Evolutionary conservation across 2,329 filamentous ascomycete genomes (phyloP).

Genomic region (Fusarium sp.): DNA sequence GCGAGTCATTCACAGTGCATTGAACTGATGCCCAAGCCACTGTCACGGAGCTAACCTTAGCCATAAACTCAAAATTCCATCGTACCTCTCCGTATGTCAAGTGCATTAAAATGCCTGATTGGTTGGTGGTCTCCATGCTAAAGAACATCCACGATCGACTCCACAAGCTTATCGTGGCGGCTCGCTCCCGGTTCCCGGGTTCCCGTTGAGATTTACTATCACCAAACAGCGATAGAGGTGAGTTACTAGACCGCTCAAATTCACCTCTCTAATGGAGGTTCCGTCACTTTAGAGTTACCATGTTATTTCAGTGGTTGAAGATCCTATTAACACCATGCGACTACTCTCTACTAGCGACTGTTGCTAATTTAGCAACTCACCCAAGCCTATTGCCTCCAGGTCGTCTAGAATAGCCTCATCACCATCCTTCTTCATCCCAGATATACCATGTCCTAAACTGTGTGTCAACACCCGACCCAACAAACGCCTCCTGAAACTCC

Average conservation of each 20-base stretch:
- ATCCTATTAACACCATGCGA: no score
- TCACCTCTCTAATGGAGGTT: no score
- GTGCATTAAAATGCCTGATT: rapidly evolving
- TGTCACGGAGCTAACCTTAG: neutral
- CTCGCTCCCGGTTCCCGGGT: rapidly evolving
- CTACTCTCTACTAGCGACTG: no score
- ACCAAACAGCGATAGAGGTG: no score
- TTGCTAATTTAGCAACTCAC: rapidly evolving
- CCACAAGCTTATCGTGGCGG: neutral
- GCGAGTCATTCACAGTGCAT: neutral
- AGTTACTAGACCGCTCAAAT: no score
- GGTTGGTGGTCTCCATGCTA: rapidly evolving
- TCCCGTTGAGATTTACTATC: no score
- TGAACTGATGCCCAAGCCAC: neutral
- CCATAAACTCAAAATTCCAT: neutral
- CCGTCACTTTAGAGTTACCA: no score
- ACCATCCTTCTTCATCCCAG: neutral
- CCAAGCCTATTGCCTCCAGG: neutral
- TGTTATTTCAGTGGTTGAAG: no score
- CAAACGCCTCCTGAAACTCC: neutral
- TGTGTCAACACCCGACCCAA: neutral
- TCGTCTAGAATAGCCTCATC: rapidly evolving
- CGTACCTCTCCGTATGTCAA: neutral
- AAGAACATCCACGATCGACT: rapidly evolving
- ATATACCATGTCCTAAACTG: neutral